Evolutionary conservation across 805 yeast genomes (phyloP), one percentile per base, ranked within the genome.

Genomic region (Hanseniaspora lachancei): DNA sequence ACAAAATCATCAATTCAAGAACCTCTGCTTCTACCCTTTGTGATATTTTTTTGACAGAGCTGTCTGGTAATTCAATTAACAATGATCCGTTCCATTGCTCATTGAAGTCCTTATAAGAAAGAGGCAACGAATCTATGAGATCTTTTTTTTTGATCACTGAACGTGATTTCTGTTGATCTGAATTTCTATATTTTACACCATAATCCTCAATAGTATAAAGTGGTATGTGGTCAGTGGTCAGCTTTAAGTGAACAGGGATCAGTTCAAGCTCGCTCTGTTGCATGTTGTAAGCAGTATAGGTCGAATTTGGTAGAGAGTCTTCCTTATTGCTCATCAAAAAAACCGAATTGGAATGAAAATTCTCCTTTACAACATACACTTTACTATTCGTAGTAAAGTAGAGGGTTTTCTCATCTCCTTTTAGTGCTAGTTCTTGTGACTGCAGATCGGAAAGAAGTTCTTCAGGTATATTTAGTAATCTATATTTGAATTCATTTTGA

Each of bases 281-380:
- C 43, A 55, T 63, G 10, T 67, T 57, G 51, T 57, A 68, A 13
- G 66, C 67, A 20, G 62, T 43, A 29, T 63, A 59, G 38, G 71
- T 54, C 16, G 59, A 36, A 56, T 60, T 49, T 23, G 42, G 32
- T 10, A 57, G 39, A 16, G 57, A 50, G 5, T 59, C 62, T 15
- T 60, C 63, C 1, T 68, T 64, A 6, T 62, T 66, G 13, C 66
- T 66, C 64, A 79, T 64, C 23, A 89, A 58, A 60, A 88, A 65
- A n/a, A 86, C 81, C 5, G 91, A 77, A 66, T 91, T 89, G 8
- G 96, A 85, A 66, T 91, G 97, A 64, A 87, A 86, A 72, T 85
- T 82, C 62, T 84, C 89, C 53, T 87, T 74, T 18, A 89, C 62
- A 47, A 73, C 72, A 77, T 79, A 89, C 0, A 95, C 84, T 51